These are phyloP conservation scores for Colletotrichum viniferum DNA, from an alignment of 2,329 filamentous ascomycete species.

Conservation along the genomic window DNA sequence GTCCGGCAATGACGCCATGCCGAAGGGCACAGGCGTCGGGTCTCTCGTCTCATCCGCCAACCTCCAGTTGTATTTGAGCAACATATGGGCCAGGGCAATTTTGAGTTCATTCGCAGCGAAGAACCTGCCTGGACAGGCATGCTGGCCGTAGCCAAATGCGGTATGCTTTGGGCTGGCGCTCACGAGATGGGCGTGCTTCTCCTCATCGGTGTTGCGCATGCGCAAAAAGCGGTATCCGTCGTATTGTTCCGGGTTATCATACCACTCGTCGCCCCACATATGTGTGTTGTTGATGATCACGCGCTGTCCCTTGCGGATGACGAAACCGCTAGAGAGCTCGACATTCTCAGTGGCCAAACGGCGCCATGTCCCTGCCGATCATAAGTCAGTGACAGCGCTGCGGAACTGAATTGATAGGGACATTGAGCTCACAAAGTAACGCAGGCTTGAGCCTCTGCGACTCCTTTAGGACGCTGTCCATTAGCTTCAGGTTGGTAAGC, in stretches of 20 bases:
- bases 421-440: slow-evolving; percentile 8
- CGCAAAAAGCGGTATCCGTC: slow-evolving; percentile 24
- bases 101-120: neutral
- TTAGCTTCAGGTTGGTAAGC: slow-evolving; percentile 25
- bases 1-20: neutral
- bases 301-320: slow-evolving; percentile 24
- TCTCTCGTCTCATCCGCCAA: neutral
- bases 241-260: slow-evolving; percentile 22
- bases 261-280: slow-evolving; percentile 22
- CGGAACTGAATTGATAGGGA: too few relatives aligned
- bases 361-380: neutral
- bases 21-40: neutral
- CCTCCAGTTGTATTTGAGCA: slow-evolving; percentile 35
- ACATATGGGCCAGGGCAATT: slow-evolving; percentile 12
- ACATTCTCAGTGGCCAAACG: slow-evolving; percentile 16
- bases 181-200: slow-evolving; percentile 35
- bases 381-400: neutral
- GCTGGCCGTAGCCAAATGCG: neutral
- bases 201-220: slow-evolving; percentile 22
- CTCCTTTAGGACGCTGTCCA: slow-evolving; percentile 18
- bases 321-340: slow-evolving; percentile 21
- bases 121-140: neutral
- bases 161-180: neutral
- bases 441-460: slow-evolving; percentile 26
- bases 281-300: slow-evolving; percentile 19